Percentiles rank a stretch among this genome's conserved stretches.
Conservation (phyloP, 768 basidiomycete genomes). For the Psilocybe cyanescens region DNA sequence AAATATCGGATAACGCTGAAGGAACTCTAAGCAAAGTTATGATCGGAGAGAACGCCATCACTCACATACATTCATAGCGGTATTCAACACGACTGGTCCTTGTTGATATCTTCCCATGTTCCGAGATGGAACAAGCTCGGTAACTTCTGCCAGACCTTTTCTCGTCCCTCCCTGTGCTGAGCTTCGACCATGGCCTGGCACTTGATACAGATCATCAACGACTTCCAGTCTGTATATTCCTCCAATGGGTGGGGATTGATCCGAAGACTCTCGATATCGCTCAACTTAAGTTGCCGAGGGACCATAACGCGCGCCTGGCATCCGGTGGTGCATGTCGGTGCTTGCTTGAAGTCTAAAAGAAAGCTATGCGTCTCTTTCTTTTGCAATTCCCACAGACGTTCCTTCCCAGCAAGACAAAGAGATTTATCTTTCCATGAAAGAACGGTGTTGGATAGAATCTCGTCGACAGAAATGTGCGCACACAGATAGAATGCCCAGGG, state of each 20-base stretch:
- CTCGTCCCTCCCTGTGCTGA: slow-evolving; percentile 36
- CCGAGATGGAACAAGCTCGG: slow-evolving; percentile 40
- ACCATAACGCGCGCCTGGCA: slow-evolving; percentile 28
- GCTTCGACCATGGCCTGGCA: slow-evolving; percentile 33
- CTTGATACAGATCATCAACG: slow-evolving; percentile 33
- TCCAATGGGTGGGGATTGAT: slow-evolving; percentile 41
- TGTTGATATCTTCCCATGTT: slow-evolving; percentile 41
- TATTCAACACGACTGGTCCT: slow-evolving; percentile 35
- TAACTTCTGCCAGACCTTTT: slow-evolving; percentile 41
- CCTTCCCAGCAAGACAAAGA: slow-evolving; percentile 43
- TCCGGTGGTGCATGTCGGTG: slow-evolving; percentile 28
- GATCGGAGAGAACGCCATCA: too few species aligned
- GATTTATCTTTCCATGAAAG: slow-evolving; percentile 47
- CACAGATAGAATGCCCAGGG: slow-evolving; percentile 52
- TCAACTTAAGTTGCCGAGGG: slow-evolving; percentile 27
- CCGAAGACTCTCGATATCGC: slow-evolving; percentile 35
- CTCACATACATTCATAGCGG: not conserved
- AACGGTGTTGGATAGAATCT: slow-evolving; percentile 35
- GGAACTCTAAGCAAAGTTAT: too few species aligned
- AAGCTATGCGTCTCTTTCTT: slow-evolving; percentile 40
- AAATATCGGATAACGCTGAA: too few species aligned
- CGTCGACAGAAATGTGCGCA: slow-evolving; percentile 38
- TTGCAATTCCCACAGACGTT: slow-evolving; percentile 42
- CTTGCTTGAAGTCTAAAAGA: slow-evolving; percentile 37
- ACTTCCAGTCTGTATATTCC: slow-evolving; percentile 37